These are phyloP conservation scores for Durio zibethinus DNA, from an alignment of 345 rosid genomes.

Conservation along the genomic window DNA sequence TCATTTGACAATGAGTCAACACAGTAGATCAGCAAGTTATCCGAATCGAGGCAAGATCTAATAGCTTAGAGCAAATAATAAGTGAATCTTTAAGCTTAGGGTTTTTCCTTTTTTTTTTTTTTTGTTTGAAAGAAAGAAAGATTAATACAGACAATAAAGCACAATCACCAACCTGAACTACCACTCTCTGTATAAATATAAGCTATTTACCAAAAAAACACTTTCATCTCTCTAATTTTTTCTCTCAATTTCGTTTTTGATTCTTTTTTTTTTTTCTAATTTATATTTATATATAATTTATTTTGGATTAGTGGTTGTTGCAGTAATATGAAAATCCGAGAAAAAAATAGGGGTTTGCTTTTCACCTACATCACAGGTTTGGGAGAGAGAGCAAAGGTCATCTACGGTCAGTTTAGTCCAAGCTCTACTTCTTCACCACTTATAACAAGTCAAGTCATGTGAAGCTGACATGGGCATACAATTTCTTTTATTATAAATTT, in stretches of 20 bases:
- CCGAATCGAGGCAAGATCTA: conserved; percentile 33
- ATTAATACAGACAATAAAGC: conserved; percentile 19
- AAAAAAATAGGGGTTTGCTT: conserved; percentile 36
- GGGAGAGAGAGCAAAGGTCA: conserved; percentile 22
- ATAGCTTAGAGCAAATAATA: neutral
- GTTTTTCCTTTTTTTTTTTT: conserved; percentile 12
- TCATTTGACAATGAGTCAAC: conserved; percentile 19
- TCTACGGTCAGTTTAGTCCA: conserved; percentile 28
- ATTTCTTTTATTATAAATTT: neutral
- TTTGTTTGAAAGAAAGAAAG: neutral
- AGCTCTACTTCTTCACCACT: conserved; percentile 21
- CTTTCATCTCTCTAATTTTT: neutral
- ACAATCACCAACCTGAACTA: conserved; percentile 29
- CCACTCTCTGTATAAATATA: conserved; percentile 10
- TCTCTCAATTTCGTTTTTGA: conserved; percentile 14
- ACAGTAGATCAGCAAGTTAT: conserved; percentile 28
- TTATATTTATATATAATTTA: neutral
- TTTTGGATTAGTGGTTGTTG: conserved; percentile 25
- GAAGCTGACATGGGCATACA: neutral
- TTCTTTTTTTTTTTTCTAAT: neutral
- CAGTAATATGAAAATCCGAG: conserved; percentile 17
- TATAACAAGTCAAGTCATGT: conserved; percentile 22
- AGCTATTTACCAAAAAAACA: conserved; percentile 2
- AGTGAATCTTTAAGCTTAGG: conserved; percentile 14
- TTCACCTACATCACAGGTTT: conserved; percentile 41